phyloP scores from a whole-genome alignment of 805 yeast species.

The Teunomyces tritomae region DNA sequence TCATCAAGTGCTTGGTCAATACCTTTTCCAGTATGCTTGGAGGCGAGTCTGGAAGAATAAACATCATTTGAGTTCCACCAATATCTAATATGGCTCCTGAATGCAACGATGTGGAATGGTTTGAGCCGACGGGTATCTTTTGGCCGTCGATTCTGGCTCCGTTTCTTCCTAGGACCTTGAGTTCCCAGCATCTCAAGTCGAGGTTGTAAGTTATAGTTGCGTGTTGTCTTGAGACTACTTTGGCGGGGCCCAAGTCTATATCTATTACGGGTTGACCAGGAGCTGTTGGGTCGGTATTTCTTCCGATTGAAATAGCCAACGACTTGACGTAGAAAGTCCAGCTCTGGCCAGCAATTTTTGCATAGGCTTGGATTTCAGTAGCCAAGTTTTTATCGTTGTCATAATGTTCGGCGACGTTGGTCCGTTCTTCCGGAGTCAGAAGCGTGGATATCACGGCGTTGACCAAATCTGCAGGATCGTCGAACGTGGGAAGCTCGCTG shows the following conservation, averaged over 20 bases:
- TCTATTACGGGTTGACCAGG: conserved; percentile 41
- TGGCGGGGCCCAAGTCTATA: conserved; percentile 94
- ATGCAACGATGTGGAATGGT: conserved; percentile 54
- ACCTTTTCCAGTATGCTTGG: conserved; percentile 61
- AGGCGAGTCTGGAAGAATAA: conserved; percentile 86
- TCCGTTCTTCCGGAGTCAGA: conserved; percentile 65
- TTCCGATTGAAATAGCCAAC: conserved; percentile 75
- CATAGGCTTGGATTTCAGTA: conserved; percentile 94
- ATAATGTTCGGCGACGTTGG: conserved; percentile 69
- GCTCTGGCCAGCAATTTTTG: conserved; percentile 85
- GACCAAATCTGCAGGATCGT: conserved; percentile 62
- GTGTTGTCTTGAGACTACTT: conserved; percentile 91
- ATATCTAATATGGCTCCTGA: conserved; percentile 92
- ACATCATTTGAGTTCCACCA: conserved; percentile 99
- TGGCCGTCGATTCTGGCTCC: conserved; percentile 87
- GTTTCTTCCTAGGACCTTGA: conserved; percentile 80
- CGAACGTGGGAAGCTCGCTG: conserved; percentile 37
- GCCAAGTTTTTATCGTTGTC: conserved; percentile 70
- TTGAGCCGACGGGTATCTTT: conserved; percentile 49
- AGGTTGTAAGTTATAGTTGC: conserved; percentile 80
- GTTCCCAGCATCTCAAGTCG: conserved; percentile 78
- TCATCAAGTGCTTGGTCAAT: conserved; percentile 35
- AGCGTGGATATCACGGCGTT: conserved; percentile 73
- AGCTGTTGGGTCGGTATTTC: conserved; percentile 56
- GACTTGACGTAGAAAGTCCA: conserved; percentile 95